Evolutionary conservation across 768 basidiomycete genomes (phyloP), one percentile per base, ranked within the genome.

Genomic region (Lactifluus rugatus): DNA sequence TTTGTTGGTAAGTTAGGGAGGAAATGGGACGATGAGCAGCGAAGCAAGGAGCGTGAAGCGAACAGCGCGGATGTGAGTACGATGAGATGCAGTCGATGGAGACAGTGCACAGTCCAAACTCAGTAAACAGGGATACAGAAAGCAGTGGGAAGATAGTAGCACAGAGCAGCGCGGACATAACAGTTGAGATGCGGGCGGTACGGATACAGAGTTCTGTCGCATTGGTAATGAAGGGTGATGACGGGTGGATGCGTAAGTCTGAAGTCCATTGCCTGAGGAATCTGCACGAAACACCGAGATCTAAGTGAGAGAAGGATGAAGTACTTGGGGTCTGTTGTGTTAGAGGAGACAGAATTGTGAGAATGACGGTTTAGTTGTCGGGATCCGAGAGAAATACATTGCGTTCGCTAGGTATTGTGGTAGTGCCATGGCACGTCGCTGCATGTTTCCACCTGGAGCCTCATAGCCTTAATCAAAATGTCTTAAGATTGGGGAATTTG

Each of bases 391-490:
- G 70, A 64, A 78, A 85, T 57, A 78, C 72, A 66, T 83, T 79
- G 54, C 73, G 66, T 58, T 88, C 84, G 31, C 82, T 84, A 2
- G 70, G 68, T 50, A 85, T 69, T 17, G 71, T 75, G 5, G 78
- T 77, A 17, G 78, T 77, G 53, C 79, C 78, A 66, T 92, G 89
- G 64, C 89, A 92, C 17, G 78, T 64, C 1, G 86, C 86, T 28
- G 89, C 89, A 65, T 92, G 89, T 70, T 92, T 89, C 85, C 85
- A 89, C 86, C 84, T 85, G 25, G 2, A 7, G n/a, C 14, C 21
- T 5, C 9, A 44, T 8, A 53, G 32, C 39, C 32, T 34, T 28
- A 13, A 50, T 46, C 48, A 45, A 37, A 17, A 5, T 17, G 28
- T 14, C 25, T 11, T 25, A 6, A 28, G 13, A 14, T 5, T 39